A percentile compares a stretch with the other conserved stretches of the same genome.
Conservation (phyloP, 371 early-diverging fungal genomes). For the Rhizopus delemar region DNA sequence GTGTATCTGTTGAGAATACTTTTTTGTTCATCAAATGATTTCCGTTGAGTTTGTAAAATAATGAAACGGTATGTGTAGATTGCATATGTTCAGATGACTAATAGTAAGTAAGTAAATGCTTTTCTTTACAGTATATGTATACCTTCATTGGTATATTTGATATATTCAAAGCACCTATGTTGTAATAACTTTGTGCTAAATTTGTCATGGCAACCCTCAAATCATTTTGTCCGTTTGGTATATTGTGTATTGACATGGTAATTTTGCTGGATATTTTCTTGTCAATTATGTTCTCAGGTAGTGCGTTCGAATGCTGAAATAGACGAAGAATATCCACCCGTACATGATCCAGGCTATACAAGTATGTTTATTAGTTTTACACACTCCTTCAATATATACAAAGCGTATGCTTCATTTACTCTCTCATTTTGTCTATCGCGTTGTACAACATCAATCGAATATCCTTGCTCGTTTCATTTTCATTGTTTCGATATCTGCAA, state of each 20-base stretch:
- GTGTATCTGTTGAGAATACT: constrained; percentile 7
- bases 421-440: constrained; percentile 5
- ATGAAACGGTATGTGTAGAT: constrained; percentile 27
- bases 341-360: constrained; percentile 17
- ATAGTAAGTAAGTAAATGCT: not conserved
- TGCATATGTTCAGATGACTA: constrained; percentile 21
- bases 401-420: not conserved
- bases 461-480: constrained; percentile 19
- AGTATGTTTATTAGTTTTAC: not conserved
- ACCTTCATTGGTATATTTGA: constrained; percentile 42
- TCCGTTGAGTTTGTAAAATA: constrained; percentile 29
- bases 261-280: constrained; percentile 21
- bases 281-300: constrained; percentile 5
- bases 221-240: constrained; percentile 33
- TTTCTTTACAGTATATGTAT: not conserved
- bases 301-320: not conserved
- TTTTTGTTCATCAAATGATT: constrained; percentile 26
- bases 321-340: constrained; percentile 28
- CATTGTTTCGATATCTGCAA: constrained; percentile 29
- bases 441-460: constrained; percentile 18
- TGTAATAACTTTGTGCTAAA: constrained; percentile 34
- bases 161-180: constrained; percentile 28
- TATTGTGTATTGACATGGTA: constrained; percentile 32
- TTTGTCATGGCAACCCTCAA: constrained; percentile 34
- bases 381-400: no score